Conservation (phyloP, 73 alveolate genomes). For the Urostyla sp. region DNA sequence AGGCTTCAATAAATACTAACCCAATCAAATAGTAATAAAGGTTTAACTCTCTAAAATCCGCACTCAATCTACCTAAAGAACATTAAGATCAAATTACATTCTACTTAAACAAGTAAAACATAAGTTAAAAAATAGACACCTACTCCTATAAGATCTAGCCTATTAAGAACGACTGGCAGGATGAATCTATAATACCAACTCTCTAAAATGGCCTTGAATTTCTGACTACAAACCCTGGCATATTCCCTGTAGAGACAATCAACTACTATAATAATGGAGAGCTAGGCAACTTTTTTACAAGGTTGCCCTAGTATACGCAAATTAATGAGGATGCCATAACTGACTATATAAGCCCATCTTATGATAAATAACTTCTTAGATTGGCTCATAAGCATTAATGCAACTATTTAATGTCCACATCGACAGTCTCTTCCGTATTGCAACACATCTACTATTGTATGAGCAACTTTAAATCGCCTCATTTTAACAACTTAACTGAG, state of each 20-base stretch:
- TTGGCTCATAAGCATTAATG: conserved; percentile 16
- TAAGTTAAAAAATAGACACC: neutral
- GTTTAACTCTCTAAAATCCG: neutral
- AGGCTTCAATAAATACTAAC: neutral
- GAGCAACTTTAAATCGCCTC: conserved; percentile 83
- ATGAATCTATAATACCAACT: conserved; percentile 38
- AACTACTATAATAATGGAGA: conserved; percentile 16
- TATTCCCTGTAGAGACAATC: conserved; percentile 38
- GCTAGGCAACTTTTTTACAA: conserved; percentile 40
- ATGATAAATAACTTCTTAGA: conserved; percentile 44
- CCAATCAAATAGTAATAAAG: neutral
- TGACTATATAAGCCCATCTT: conserved; percentile 68
- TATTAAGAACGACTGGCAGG: conserved; percentile 56
- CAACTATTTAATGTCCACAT: conserved; percentile 68
- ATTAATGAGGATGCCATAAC: conserved; percentile 63
- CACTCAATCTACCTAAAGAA: neutral
- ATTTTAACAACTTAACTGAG: conserved; percentile 70
- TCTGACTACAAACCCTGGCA: conserved; percentile 59
- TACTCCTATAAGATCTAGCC: conserved; percentile 21
- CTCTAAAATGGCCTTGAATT: conserved; percentile 55
- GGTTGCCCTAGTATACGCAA: conserved; percentile 69
- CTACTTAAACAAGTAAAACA: conserved; percentile 24
- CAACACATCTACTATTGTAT: conserved; percentile 75
- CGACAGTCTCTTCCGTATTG: conserved; percentile 77
- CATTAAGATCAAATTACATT: neutral